Base-by-base conservation (phyloP, 768 basidiomycete species). In the Kwoniella dendrophila region DNA sequence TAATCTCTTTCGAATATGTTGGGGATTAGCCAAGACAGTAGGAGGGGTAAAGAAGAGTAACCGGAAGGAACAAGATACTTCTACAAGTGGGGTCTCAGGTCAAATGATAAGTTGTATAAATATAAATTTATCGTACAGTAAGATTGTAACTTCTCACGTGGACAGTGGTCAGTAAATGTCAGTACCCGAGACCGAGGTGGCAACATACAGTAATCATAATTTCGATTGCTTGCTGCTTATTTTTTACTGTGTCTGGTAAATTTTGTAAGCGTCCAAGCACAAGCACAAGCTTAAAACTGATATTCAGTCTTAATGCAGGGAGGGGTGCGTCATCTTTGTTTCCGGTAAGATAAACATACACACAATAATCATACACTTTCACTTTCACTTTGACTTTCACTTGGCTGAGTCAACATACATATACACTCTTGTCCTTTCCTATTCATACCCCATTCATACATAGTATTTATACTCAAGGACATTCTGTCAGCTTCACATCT, bases 321-420 rank as follows among this genome's bases (percentile, higher is more conserved):
- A 24, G 16, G 54, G 36, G 54, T 56, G 54, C 54, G 54, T 56
- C 54, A 56, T 56, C 54, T 26, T 22, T 18, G 10, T 12, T 22
- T 53, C 29, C 51, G 27, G 27, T n/a, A 34, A 53, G 4, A 7
- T 22, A 53, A n/a, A n/a, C n/a, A n/a, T n/a, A n/a, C n/a, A n/a
- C n/a, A n/a, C n/a, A n/a, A n/a, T n/a, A n/a, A n/a, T n/a, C n/a
- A n/a, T n/a, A n/a, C n/a, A n/a, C n/a, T n/a, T n/a, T 33, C 30
- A 36, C 7, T 22, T 32, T 4, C 26, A 26, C 27, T n/a, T 32
- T 32, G 14, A 10, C 22, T 4, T 30, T 32, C n/a, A n/a, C 10
- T 22, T 47, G 10, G 12, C 45, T 8, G 16, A 8, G 48, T 49
- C 48, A 26, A 8, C 12, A 47, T 47, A 24, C 45, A 50, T 24